Base-by-base conservation (phyloP, 208 protist genomes). In the Jaenimonas drosophilae region DNA sequence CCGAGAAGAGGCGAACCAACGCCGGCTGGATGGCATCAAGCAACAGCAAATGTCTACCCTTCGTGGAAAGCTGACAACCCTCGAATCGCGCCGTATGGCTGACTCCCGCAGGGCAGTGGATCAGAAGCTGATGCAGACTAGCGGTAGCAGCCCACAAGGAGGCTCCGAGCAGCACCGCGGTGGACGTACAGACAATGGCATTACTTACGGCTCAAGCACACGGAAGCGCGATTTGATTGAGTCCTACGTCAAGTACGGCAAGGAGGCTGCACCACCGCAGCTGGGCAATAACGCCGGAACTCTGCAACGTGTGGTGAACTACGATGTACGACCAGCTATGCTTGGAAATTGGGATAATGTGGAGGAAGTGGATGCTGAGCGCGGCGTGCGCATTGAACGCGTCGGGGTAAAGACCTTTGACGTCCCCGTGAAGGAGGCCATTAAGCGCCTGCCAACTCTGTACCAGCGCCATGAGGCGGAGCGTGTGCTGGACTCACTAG, bases 291-390 rank as follows among this genome's bases (percentile, higher is more conserved):
- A 42, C 19, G 23, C 14, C 16, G n/a, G n/a, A n/a, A n/a, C n/a
- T n/a, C n/a, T n/a, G n/a, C 37, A 20, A 21, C 37, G 37, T 7
- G 37, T 20, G 19, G 37, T 20, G 34, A 45, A 85, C 50, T 95
- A 95, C 52, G 88, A 95, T 62, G 70, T 95, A 1, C 73, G 81
- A 1, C 88, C 88, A 3, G 58, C 76, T 27, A 64, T 95, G 51
- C 70, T 95, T n/a, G 50, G 52, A 1, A 45, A 64, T 12, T 16
- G 47, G 38, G 65, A 64, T 24, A 73, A 81, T 14, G 56, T 85
- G 27, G 57, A 71, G 40, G 73, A 85, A 49, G 54, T 95, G 32
- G 77, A 95, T 20, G 27, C n/a, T 23, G 47, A 40, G 9, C 75
- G 68, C 16, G 66, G 69, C 17, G 51, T 43, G 28, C 49, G 61